Evolutionary conservation across 2,329 filamentous ascomycete genomes (phyloP), one percentile per base, ranked within the genome.

Genomic region (Epichloe aotearoae): DNA sequence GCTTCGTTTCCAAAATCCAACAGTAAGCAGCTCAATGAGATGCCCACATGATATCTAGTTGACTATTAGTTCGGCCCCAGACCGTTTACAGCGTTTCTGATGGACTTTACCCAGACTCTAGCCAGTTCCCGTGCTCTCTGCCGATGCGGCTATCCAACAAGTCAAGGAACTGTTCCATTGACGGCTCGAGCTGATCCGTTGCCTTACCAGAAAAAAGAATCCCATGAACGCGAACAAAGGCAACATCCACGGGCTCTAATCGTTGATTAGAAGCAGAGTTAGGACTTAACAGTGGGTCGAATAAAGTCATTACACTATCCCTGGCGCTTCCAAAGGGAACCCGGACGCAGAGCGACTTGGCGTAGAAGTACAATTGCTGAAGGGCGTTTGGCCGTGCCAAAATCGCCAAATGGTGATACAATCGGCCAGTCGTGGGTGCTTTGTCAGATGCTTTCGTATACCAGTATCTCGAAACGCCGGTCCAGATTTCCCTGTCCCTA

Each of bases 361-460:
- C 68, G 56, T 89, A 91, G 53, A 80, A 86, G 58, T 79, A 88
- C 0, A 90, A 65, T 61, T 91, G 86, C 51, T 84, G 79, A 0
- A 88, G 65, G 0, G 77, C 76, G 53, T 86, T 82, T 0, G 84
- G 84, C 0, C 84, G 69, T 0, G 86, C 83, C 0, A 91, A 64
- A 26, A 91, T 90, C 0, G 89, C 91, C 0, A 96, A 70, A 59
- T 96, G 89, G 57, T 97, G 89, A 53, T 95, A 93, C 0, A 97
- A 72, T 0, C 90, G 74, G 0, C 91, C 91, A 0, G 85, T 82
- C 0, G 76, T 77, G 0, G 90, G 88, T 0, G 80, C 80, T 30
- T 82, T 83, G 57, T 95, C 85, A 0, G 86, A 86, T 0, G 88
- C 87, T 57, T 85, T 85, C 2, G 78, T 82, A 57, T 94, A 96